Evolutionary conservation across 1,284 basidiomycete species (phyloP), one percentile per base, ranked within the genome.

Genomic region (Calocybe gambosa): DNA sequence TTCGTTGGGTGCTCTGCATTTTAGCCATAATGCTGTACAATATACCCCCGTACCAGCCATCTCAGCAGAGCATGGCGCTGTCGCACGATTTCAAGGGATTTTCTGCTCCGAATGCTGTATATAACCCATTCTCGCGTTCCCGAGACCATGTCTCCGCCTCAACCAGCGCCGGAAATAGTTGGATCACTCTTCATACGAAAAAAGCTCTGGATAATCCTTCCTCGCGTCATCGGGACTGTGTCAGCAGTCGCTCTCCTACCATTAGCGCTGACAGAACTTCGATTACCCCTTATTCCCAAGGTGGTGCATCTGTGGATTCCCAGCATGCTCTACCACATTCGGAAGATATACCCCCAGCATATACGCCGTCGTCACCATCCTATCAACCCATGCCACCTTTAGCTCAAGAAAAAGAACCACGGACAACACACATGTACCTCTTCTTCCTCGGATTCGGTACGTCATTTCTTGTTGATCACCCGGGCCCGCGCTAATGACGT

Each of bases 391-490:
- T n/a, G 13, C 15, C 25, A 7, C 25, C 39, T 10, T 19, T 15
- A 6, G 31, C 15, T 25, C 25, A 47, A 46, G 29, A 26, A 6
- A 35, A 7, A 13, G 47, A 46, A 40, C 50, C 51, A 28, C 49
- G 36, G 18, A 50, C 43, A 8, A 12, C 46, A 20, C 38, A 42
- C 3, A 52, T 46, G 49, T 52, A 40, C 16, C n/a, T 52, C 9
- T 52, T 52, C 40, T 41, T 52, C 31, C 29, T 50, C 2, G 51
- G 51, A n/a, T 52, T 52, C 19, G 34, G 51, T 52, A 39, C 2
- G 51, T 47, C 29, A 3, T 18, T n/a, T 21, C 20, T 6, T 8
- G 13, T n/a, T n/a, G n/a, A n/a, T n/a, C n/a, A n/a, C n/a, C n/a
- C n/a, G n/a, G n/a, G n/a, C n/a, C n/a, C n/a, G n/a, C n/a, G n/a